A percentile compares a stretch with the other conserved stretches of the same genome.
phyloP scores from a whole-genome alignment of 345 rosid species.

The Pugionium dolabratum region DNA sequence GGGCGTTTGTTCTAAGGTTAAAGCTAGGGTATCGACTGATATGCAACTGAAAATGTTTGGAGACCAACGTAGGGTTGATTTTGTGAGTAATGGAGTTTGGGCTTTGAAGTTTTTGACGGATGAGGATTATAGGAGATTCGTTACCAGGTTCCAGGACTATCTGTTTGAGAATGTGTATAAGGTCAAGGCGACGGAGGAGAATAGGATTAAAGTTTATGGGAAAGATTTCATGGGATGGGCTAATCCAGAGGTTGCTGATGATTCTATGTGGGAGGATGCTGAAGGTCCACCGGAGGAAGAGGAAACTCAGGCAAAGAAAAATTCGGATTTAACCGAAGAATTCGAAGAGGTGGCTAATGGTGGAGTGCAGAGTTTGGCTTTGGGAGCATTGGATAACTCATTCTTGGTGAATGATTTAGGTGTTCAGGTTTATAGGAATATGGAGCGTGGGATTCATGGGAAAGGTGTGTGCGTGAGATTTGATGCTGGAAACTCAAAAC shows the following conservation, averaged over 20 bases:
- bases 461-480: conserved; percentile 73
- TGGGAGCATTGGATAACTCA: conserved; percentile 88
- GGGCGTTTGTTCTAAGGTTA: conserved; percentile 65
- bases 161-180: conserved; percentile 83
- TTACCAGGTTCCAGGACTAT: conserved; percentile 67
- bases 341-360: conserved; percentile 88
- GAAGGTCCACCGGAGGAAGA: conserved; percentile 48
- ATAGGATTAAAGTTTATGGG: conserved; percentile 71
- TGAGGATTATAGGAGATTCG: conserved; percentile 66
- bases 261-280: conserved; percentile 92
- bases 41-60: conserved; percentile 90
- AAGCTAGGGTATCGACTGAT: conserved; percentile 68
- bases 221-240: conserved; percentile 90
- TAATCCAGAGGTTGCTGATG: conserved; percentile 85
- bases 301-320: conserved; percentile 40
- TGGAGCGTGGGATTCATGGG: conserved; percentile 68
- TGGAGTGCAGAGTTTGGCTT: conserved; percentile 81
- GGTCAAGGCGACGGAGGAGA: conserved; percentile 65
- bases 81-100: conserved; percentile 78
- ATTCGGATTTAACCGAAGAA: conserved; percentile 64
- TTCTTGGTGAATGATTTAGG: conserved; percentile 88
- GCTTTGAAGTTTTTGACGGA: conserved; percentile 75
- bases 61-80: conserved; percentile 78
- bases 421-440: conserved; percentile 82
- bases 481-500: conserved; percentile 43